Evolutionary conservation across 148 eudicot genomes (phyloP).

Genomic region (Rhododendron simsii): DNA sequence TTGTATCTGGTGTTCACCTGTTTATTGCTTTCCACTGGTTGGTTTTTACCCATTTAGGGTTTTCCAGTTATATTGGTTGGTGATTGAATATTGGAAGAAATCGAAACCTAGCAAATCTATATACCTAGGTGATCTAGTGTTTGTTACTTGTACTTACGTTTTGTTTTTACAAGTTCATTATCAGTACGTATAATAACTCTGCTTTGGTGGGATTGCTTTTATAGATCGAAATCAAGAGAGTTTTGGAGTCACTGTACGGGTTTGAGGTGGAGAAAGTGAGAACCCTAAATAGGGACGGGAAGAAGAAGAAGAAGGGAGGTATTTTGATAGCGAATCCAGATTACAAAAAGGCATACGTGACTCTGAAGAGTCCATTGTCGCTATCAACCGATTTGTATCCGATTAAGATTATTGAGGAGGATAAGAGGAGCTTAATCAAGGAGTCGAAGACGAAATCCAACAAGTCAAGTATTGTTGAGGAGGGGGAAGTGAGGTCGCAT

Average conservation of each 20-base stretch:
- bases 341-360: slow-evolving; percentile 83
- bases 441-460: slow-evolving; percentile 42
- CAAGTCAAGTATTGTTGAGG: slow-evolving; percentile 66
- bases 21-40: not conserved
- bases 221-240: slow-evolving; percentile 86
- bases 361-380: slow-evolving; percentile 58
- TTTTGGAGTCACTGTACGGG: slow-evolving; percentile 82
- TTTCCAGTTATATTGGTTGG: not conserved
- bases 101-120: not conserved
- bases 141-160: not conserved
- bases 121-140: not conserved
- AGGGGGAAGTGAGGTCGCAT: slow-evolving; percentile 55
- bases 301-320: slow-evolving; percentile 85
- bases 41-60: not conserved
- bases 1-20: not conserved
- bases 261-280: slow-evolving; percentile 78
- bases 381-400: slow-evolving; percentile 80
- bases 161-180: not conserved
- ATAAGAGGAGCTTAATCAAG: slow-evolving; percentile 47
- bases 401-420: slow-evolving; percentile 58
- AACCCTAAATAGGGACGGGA: slow-evolving; percentile 92
- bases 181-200: not conserved
- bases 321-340: slow-evolving; percentile 76
- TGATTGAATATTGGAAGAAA: not conserved
- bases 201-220: not conserved